These are phyloP conservation scores for Coelastrella sp. DNA, from an alignment of 139 green algal genomes.

Conservation along the genomic window DNA sequence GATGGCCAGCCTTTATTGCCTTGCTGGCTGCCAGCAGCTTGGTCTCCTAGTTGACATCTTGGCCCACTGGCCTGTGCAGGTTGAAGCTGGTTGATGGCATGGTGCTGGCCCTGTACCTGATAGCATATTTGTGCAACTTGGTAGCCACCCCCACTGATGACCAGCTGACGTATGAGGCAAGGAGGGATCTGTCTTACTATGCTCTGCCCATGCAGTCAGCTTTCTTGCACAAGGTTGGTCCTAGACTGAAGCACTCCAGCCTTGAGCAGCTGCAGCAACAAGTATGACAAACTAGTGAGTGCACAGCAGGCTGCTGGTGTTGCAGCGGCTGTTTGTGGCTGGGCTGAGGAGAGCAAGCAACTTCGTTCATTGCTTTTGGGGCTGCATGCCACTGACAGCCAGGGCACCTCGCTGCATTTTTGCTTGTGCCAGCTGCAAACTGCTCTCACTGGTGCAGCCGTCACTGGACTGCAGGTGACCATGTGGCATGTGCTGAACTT, in stretches of 20 bases:
- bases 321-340: background rate
- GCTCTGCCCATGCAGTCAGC: background rate
- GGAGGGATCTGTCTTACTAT: background rate
- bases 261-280: background rate
- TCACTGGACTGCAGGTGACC: background rate
- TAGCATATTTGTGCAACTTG: constrained; percentile 37
- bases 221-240: background rate
- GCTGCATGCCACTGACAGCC: background rate
- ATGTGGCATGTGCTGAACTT: constrained; percentile 42
- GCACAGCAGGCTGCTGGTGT: background rate
- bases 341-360: background rate
- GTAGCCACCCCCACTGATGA: constrained; percentile 41
- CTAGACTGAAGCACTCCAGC: background rate
- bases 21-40: background rate
- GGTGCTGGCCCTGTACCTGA: background rate
- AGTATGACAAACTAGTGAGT: background rate
- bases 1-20: background rate
- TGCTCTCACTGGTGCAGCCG: background rate
- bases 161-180: constrained; percentile 24
- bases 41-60: background rate
- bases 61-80: background rate
- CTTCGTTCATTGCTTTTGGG: background rate
- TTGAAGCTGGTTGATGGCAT: constrained; percentile 22
- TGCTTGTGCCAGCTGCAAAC: background rate
- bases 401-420: background rate